phyloP scores from a whole-genome alignment of 768 basidiomycete genomes.

The Lactarius hatsudake region DNA sequence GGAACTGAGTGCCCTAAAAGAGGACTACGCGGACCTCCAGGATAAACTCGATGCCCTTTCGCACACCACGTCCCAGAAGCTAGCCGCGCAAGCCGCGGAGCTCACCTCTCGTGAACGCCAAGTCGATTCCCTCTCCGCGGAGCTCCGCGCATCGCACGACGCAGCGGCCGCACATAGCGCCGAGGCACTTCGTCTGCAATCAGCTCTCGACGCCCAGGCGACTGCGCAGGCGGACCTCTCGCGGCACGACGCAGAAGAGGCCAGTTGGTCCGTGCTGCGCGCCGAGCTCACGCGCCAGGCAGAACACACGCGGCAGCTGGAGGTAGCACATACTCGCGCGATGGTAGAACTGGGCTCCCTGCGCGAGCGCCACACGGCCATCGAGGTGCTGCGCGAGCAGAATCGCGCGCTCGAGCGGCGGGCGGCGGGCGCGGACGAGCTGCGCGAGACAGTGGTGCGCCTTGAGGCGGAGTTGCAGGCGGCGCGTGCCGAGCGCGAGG shows the following conservation, averaged over 20 bases:
- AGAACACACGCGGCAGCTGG: conserved; percentile 44
- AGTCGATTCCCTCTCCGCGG: conserved; percentile 45
- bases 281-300: conserved; percentile 68
- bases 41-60: conserved; percentile 51
- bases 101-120: conserved; percentile 48
- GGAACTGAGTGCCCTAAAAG: conserved; percentile 47
- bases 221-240: background rate
- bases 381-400: conserved; percentile 74
- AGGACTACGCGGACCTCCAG: conserved; percentile 59
- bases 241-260: conserved; percentile 39
- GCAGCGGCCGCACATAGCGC: conserved; percentile 43
- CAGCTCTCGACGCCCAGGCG: conserved; percentile 46
- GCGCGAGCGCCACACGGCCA: conserved; percentile 52
- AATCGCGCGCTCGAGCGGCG: conserved; percentile 61
- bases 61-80: conserved; percentile 48
- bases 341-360: conserved; percentile 34
- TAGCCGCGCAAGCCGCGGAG: conserved; percentile 51
- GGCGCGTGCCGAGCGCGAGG: conserved; percentile 52
- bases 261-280: conserved; percentile 59
- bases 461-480: conserved; percentile 68
- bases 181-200: conserved; percentile 45
- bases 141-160: conserved; percentile 43
- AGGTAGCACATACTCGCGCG: conserved; percentile 43
- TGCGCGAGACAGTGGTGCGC: conserved; percentile 52
- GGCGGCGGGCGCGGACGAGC: conserved; percentile 42